Evolutionary conservation across 2,329 filamentous ascomycete species (phyloP), one percentile per base, ranked within the genome.

Genomic region (Alternaria postmessia): DNA sequence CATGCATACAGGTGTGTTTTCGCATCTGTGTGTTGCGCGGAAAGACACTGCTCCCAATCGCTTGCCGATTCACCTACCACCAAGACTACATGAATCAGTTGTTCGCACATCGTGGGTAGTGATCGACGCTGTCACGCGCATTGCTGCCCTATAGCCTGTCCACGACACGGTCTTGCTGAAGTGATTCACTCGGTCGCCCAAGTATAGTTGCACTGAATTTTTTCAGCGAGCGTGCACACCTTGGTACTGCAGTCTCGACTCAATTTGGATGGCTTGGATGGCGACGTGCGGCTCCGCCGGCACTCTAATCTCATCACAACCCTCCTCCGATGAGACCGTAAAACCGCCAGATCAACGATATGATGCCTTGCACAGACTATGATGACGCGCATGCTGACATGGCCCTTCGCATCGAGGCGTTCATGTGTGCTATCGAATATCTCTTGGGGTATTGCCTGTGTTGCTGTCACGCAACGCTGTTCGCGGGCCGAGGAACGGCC

Each of bases 381-480:
- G 20, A 49, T 49, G 46, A 49, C 46, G 46, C 46, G 46, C 46
- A 49, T 53, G 51, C 51, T 41, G 52, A 57, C 34, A 20, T 11
- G 28, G 57, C 36, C 58, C 46, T 49, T 49, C 32, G 46, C 20
- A 49, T 36, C 46, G 46, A 49, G 30, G 46, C 46, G 46, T 38
- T 38, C 46, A 38, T 36, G 32, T 36, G 22, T 38, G 18, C 24
- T 36, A 26, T 38, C 46, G 46, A 12, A 38, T 36, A 22, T n/a
- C 32, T 49, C 46, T 63, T 56, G 54, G 54, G 49, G 38, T 36
- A 38, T 26, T 49, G 46, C 32, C 46, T 49, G 46, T 18, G 39
- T 22, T 47, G 51, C 44, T 56, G 61, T 65, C 53, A 57, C 51
- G 54, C 60, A 51, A 57, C 65, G 41, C 57, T 24, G 42, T 32